Base-by-base conservation (phyloP, 1,284 basidiomycete species). In the Rhodotorula sp. region DNA sequence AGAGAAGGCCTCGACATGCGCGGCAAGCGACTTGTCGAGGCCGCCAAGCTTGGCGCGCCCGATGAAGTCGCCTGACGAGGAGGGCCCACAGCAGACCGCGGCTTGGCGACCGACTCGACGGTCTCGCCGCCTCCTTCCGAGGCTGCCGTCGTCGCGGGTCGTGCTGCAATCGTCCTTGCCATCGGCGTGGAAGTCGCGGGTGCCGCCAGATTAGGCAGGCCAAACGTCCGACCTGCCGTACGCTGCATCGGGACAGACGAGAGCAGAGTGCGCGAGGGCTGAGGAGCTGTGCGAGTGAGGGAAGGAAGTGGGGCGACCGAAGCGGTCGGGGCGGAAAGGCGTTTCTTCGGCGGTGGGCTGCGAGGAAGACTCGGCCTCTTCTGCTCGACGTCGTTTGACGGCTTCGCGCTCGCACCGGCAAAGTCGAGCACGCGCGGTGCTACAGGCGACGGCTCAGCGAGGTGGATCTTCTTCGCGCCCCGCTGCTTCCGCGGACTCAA, bases 401-500 rank as follows among this genome's bases (percentile, higher is more conserved):
- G 8, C 9, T 20, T 10, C 8, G 34, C 20, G 36, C n/a, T 24
- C 27, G 59, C 20, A 27, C 22, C 15, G 13, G 44, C 4, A 11
- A 52, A 32, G 22, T 15, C 19, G 13, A 44, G 39, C 39, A 44
- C 39, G 9, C 36, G 19, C 15, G 32, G 30, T 20, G 30, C 36
- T 11, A 44, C 49, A 27, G 59, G 59, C 0, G 59, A 61, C 13
- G 59, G 49, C 7, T 49, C 47, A 27, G 60, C 53, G 29, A 59
- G 30, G 27, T 54, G 55, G 17, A 47, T 58, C 36, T 59, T 52
- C 54, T 56, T 56, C 20, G 51, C 51, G 2, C 47, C 29, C 39
- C 39, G 39, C 36, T 73, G 71, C 64, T 73, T 73, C 24, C 71
- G 55, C n/a, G 72, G 72, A n/a, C 57, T 61, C 57, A 73, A 64